Base-by-base conservation (phyloP, 306 rosid species). In the Leucaena leucocephala region DNA sequence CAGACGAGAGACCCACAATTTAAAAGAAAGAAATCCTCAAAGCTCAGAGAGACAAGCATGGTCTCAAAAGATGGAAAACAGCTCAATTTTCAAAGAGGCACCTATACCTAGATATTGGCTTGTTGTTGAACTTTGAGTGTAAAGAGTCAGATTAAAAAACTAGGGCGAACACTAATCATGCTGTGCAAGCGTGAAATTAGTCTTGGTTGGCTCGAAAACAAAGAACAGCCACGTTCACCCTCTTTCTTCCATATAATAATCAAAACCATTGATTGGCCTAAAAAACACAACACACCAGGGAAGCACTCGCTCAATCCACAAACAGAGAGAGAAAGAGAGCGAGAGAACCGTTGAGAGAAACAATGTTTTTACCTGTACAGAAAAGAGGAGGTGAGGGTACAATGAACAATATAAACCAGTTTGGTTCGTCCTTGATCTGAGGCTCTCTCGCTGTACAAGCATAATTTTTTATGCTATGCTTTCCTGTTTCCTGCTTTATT, bases 31-130 rank as follows among this genome's bases (percentile, higher is more conserved):
- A 48, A 81, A 75, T 39, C 72, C 74, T 84, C 85, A 84, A 78
- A 71, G 81, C 84, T 79, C 68, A 81, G 77, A 87, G 87, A 89
- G 90, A 90, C 92, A 90, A 82, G 93, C 94, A 88, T 85, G 92
- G 72, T 92, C 93, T 92, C 87, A 91, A 94, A 94, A 94, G 97
- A 89, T 83, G 97, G 89, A 72, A 63, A 79, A 76, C 77, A 78
- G 89, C 97, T 81, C 98, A 88, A 82, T 73, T 76, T 88, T 84
- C 97, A 85, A 92, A 85, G 89, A 80, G 80, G 55, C 82, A 83
- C 72, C 73, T 81, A 79, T 71, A 72, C 85, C 79, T 80, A 87
- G 13, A 86, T 85, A 80, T 61, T 74, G 48, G 68, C 82, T 85
- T 82, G 79, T 87, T 81, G 84, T 54, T 33, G 74, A 36, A 58